A percentile compares a stretch with the other conserved stretches of the same genome.
phyloP scores from a whole-genome alignment of 768 basidiomycete species.

The Rhizopogon salebrosus region DNA sequence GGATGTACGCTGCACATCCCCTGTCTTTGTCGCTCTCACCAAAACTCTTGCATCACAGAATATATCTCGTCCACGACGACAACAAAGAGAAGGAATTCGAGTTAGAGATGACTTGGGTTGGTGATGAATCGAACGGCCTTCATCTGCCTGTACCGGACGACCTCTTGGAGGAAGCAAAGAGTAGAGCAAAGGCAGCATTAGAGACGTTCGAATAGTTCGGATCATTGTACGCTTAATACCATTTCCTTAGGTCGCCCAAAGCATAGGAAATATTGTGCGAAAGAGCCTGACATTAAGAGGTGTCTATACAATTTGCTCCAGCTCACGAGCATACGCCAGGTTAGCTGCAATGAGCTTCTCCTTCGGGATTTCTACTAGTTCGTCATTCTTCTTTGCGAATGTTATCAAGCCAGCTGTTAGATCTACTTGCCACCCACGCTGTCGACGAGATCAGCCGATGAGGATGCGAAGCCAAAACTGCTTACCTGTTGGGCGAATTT shows the following conservation, averaged over 20 bases:
- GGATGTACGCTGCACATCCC: conserved; percentile 64
- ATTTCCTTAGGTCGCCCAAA: not conserved
- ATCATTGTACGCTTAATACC: conserved; percentile 17
- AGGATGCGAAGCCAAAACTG: not conserved
- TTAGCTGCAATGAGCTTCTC: conserved; percentile 76
- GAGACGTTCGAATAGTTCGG: conserved; percentile 52
- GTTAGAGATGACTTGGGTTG: conserved; percentile 96
- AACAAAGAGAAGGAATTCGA: conserved; percentile 98
- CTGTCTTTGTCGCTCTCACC: not conserved
- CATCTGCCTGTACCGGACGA: conserved; percentile 86
- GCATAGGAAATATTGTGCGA: not conserved
- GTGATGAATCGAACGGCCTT: conserved; percentile 72
- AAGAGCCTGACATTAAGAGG: conserved; percentile 4
- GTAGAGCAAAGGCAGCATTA: conserved; percentile 80
- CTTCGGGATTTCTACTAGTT: conserved; percentile 81
- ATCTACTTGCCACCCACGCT: conserved; percentile 87
- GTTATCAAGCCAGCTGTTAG: conserved; percentile 61
- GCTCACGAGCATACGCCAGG: conserved; percentile 75
- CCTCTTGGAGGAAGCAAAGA: conserved; percentile 79
- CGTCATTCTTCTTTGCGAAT: conserved; percentile 79
- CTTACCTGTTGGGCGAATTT: conserved; percentile 77
- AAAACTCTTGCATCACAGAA: conserved; percentile 43
- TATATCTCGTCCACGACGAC: conserved; percentile 96
- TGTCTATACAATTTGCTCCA: conserved; percentile 83
- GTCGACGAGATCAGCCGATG: conserved; percentile 7